Conservation (phyloP, 2,329 filamentous ascomycete genomes). For the Pseudogymnoascus sp. region DNA sequence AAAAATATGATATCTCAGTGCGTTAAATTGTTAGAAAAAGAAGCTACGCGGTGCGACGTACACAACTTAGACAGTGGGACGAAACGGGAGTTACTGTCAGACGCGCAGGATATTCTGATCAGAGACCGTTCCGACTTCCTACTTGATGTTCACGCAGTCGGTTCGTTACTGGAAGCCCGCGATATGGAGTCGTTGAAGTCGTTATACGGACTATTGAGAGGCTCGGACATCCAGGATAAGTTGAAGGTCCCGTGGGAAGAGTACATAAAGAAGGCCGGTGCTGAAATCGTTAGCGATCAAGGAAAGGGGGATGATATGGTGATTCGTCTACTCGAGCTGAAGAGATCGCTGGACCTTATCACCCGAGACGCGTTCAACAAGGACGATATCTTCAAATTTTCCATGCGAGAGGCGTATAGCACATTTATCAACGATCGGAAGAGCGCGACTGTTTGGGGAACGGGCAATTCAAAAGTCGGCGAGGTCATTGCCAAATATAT, state of each 20-base stretch:
- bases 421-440: slow-evolving; percentile 85
- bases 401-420: slow-evolving; percentile 76
- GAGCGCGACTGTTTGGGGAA: slow-evolving; percentile 62
- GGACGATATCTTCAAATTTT: slow-evolving; percentile 68
- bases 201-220: slow-evolving; percentile 67
- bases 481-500: slow-evolving; percentile 99
- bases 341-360: slow-evolving; percentile 67
- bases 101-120: slow-evolving; percentile 66
- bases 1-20: slow-evolving; percentile 68
- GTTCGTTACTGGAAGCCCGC: slow-evolving; percentile 62
- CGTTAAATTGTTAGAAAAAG: slow-evolving; percentile 58
- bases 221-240: slow-evolving; percentile 60
- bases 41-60: slow-evolving; percentile 67
- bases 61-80: slow-evolving; percentile 80
- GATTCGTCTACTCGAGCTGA: slow-evolving; percentile 68
- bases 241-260: slow-evolving; percentile 65
- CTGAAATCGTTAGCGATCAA: slow-evolving; percentile 69
- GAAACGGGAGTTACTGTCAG: slow-evolving; percentile 62
- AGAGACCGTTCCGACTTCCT: slow-evolving; percentile 56
- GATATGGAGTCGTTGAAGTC: slow-evolving; percentile 62
- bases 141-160: slow-evolving; percentile 57
- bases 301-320: slow-evolving; percentile 80
- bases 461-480: slow-evolving; percentile 84
- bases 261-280: slow-evolving; percentile 70
- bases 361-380: slow-evolving; percentile 68